Base-by-base conservation (phyloP, 108 stramenopile species). In the Skeletonema costatum region DNA sequence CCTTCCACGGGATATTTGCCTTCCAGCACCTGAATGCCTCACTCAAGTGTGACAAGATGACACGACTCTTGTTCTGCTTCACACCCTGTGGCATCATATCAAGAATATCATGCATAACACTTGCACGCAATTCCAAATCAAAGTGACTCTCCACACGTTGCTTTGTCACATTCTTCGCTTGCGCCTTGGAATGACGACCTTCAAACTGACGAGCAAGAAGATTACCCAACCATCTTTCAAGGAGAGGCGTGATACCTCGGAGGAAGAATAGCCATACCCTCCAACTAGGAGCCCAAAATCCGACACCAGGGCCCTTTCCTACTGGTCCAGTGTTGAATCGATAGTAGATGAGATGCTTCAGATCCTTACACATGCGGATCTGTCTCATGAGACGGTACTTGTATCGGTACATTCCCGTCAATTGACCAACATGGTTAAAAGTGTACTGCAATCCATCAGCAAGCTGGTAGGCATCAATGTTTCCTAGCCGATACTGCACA, bases 1-100 rank as follows among this genome's bases (percentile, higher is more conserved):
- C 99, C 86, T 98, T 98, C 99, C 99, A 99, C 2, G 98, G 98
- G 88, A 98, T 98, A 81, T 99, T 99, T 42, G 99, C 97, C 87
- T 99, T 99, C 98, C 97, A 99, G 84, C 99, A 99, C 16, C 99
- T 87, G 82, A 98, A 99, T 8, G 98, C 98, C 80, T 99, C 99
- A 73, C 88, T 90, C 72, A 99, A 78, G 85, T 99, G 99, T 73
- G 94, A 94, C 19, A 99, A 83, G 81, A 99, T 98, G 32, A 97
- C 97, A 21, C 98, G 86, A 44, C 93, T 90, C 87, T 99, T 99
- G 86, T 98, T 99, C 82, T 98, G 98, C 75, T 97, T 97, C 25
- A 99, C 95, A 70, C 98, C 98, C 64, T 98, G 96, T 2, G 99
- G 99, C 99, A 99, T 99, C 98, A 99, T 99, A 83, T 99, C 99